Conservation (phyloP, 306 rosid species). For the Vigna reflexopilosa region DNA sequence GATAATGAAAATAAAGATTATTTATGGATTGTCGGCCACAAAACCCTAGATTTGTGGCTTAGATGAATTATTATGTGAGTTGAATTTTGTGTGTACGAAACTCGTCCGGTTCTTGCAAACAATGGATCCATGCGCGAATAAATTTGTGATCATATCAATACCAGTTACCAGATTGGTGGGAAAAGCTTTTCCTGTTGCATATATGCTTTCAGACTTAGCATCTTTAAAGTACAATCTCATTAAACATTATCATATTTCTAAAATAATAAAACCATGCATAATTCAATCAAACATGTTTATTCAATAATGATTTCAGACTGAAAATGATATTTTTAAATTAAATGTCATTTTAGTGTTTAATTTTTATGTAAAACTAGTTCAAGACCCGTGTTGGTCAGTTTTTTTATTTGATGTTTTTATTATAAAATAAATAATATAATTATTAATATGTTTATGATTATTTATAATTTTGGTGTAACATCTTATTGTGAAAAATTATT, state of each 20-base stretch:
- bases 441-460: too few relatives aligned
- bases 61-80: not conserved
- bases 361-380: too few relatives aligned
- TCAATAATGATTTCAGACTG: too few relatives aligned
- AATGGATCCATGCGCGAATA: not conserved
- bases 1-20: not conserved
- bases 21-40: slow-evolving; percentile 32
- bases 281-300: too few relatives aligned
- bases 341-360: too few relatives aligned
- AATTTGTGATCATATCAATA: not conserved
- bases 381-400: too few relatives aligned
- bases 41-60: not conserved
- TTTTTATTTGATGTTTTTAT: too few relatives aligned
- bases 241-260: not conserved
- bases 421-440: too few relatives aligned
- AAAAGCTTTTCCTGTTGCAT: not conserved
- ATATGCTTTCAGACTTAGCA: slow-evolving; percentile 16
- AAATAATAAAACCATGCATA: too few relatives aligned
- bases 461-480: too few relatives aligned
- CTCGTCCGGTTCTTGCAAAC: not conserved
- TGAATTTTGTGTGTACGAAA: slow-evolving; percentile 16
- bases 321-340: too few relatives aligned
- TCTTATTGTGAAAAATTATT: too few relatives aligned
- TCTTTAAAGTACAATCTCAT: slow-evolving; percentile 14
- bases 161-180: not conserved